Percentiles rank a stretch among this genome's conserved stretches.
Conservation (phyloP, 106 monocot genomes). For the Narthecium ossifragum region DNA sequence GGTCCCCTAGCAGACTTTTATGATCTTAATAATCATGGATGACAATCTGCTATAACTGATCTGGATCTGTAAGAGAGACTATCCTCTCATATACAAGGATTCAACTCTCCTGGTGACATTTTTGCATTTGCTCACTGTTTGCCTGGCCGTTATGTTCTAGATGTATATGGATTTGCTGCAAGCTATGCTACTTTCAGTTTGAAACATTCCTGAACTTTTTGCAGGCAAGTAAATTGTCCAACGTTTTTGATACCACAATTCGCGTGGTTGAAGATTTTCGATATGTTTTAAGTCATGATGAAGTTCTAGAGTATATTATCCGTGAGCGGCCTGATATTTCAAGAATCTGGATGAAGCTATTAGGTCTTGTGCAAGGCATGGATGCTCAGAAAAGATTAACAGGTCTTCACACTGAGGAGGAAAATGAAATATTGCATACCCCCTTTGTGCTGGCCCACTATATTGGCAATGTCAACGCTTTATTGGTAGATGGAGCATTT, state of each 20-base stretch:
- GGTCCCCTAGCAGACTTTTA: too few relatives aligned
- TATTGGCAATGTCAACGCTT: conserved; percentile 50
- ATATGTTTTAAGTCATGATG: conserved; percentile 56
- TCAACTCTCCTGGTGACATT: too few relatives aligned
- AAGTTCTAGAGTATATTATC: conserved; percentile 53
- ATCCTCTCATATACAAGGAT: too few relatives aligned
- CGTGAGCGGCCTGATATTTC: conserved; percentile 54
- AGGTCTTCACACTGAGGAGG: conserved; percentile 55
- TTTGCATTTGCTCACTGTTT: too few relatives aligned
- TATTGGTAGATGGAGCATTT: conserved; percentile 59
- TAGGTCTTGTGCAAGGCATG: conserved; percentile 74
- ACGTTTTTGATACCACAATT: conserved; percentile 32
- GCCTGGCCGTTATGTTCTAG: too few relatives aligned
- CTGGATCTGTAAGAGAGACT: too few relatives aligned
- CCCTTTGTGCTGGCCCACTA: conserved; percentile 51
- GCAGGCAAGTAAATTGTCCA: conserved; percentile 65
- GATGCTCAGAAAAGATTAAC: conserved; percentile 71
- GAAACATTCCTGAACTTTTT: too few relatives aligned
- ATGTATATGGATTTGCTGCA: too few relatives aligned
- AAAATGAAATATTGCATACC: conserved; percentile 39
- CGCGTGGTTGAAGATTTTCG: conserved; percentile 70
- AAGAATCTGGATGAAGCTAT: conserved; percentile 53
- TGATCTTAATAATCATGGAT: too few relatives aligned
- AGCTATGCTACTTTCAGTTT: too few relatives aligned
- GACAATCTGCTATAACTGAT: too few relatives aligned